Evolutionary conservation across 192 early-diverging fungal species (phyloP), one percentile per base, ranked within the genome.

Genomic region (Coemansia sp.): DNA sequence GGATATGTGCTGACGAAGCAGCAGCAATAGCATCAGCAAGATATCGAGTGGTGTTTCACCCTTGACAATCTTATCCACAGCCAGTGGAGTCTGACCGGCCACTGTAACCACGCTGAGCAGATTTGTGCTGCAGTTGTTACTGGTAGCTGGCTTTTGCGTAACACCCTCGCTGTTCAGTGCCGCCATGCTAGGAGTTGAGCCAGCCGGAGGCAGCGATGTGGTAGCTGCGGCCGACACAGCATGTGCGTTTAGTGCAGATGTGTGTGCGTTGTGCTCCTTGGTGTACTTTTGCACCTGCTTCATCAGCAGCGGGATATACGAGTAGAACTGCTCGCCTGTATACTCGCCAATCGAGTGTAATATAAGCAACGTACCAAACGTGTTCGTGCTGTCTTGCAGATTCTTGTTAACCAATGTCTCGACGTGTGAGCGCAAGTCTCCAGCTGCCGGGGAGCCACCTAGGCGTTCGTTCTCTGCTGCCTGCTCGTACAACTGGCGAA

Each of bases 271-370:
- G 68, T 93, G 88, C 29, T 96, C 95, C 65, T 91, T 95, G 31
- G 91, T 88, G 21, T 96, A 82, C 69, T 90, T 92, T 65, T 91
- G 88, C 1, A 97, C 75, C 5, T 94, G 72, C 63, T 92, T 93
- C 75, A 95, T 89, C 45, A 98, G 65, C 22, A 86, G 87, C 14
- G 88, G 80, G 5, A 96, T 82, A 68, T 89, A 88, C 26, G 75
- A 69, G 73, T 92, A 88, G 29, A 92, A 79, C 22, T 87, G 84
- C 59, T 89, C 88, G 62, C 85, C 84, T 2, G 82, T 82, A 50
- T 82, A 82, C 55, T 85, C 82, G 59, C 85, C 79, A 0, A 85
- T 82, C 23, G 90, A 89, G 54, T 90, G 84, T 43, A 93, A 80
- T 11, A 90, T 77, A 22, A 83, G 85, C 31, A 93, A 68, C 8